Percentiles rank a stretch among this genome's conserved stretches.
Evolutionary conservation across 805 yeast genomes (phyloP).

Genomic region (Kodamaea lidongshanica): DNA sequence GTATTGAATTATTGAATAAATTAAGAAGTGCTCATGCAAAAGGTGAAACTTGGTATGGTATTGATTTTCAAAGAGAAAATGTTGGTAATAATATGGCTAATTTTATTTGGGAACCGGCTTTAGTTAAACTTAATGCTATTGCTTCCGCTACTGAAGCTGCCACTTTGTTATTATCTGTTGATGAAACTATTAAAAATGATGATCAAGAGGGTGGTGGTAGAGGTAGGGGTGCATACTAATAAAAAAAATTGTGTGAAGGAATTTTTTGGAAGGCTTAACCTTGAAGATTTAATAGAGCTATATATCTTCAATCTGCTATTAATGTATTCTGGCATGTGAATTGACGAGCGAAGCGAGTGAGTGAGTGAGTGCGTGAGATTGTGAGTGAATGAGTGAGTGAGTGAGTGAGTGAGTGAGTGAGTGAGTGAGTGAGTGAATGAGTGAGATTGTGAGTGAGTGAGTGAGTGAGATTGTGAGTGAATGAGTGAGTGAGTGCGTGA

Average conservation of each 20-base stretch:
- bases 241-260: not conserved
- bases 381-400: no score
- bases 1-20: conserved; percentile 87
- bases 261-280: not conserved
- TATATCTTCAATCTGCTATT: no score
- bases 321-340: no score
- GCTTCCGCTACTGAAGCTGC: conserved; percentile 97
- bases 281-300: no score
- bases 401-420: no score
- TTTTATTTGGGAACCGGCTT: conserved; percentile 97
- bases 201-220: conserved; percentile 50
- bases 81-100: conserved; percentile 78
- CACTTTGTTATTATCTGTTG: conserved; percentile 85
- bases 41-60: conserved; percentile 88
- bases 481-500: no score
- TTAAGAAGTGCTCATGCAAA: conserved; percentile 91
- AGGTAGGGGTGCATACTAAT: conserved; percentile 58
- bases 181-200: conserved; percentile 81
- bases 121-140: conserved; percentile 89
- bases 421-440: no score
- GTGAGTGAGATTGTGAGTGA: no score
- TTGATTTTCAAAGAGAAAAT: conserved; percentile 79
- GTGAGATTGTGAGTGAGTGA: no score
- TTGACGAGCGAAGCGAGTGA: no score
- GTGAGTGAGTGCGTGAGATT: no score